Percentiles rank a stretch among this genome's conserved stretches.
phyloP scores from a whole-genome alignment of 192 early-diverging fungal genomes.

The Backusella westeae region DNA sequence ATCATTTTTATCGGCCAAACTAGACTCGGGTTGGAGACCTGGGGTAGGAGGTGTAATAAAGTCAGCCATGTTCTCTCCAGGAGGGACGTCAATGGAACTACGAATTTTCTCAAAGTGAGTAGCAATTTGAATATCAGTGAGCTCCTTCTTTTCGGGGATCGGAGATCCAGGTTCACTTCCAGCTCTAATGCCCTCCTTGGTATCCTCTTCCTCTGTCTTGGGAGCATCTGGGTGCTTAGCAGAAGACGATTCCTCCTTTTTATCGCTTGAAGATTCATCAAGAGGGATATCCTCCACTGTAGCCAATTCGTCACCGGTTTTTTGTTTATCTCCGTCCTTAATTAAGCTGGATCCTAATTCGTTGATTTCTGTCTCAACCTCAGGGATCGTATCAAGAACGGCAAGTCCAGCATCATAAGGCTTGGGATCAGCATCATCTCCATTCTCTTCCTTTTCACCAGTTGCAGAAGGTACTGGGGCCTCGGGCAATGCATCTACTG shows the following conservation, averaged over 20 bases:
- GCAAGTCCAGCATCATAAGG: background rate
- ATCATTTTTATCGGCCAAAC: conserved; percentile 16
- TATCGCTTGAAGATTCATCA: too few species aligned
- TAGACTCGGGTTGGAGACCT: conserved; percentile 20
- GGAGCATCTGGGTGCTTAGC: background rate
- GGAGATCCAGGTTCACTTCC: background rate
- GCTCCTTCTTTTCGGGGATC: background rate
- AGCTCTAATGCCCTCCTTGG: background rate
- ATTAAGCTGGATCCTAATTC: conserved; percentile 14
- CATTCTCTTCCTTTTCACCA: background rate
- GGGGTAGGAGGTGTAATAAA: conserved; percentile 36
- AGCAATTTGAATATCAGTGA: conserved; percentile 4
- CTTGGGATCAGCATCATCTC: background rate
- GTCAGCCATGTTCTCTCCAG: conserved; percentile 36
- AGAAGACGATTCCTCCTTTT: too few species aligned
- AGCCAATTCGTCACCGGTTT: background rate
- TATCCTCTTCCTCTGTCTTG: background rate
- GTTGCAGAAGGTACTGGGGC: background rate
- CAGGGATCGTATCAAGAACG: conserved; percentile 8
- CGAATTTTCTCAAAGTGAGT: conserved; percentile 8
- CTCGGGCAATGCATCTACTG: background rate
- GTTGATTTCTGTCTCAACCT: conserved; percentile 4
- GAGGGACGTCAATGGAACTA: conserved; percentile 20
- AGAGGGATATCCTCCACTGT: background rate
- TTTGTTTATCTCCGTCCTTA: background rate